A percentile compares a stretch with the other conserved stretches of the same genome.
Evolutionary conservation across 2,329 filamentous ascomycete genomes (phyloP).

Genomic region (Colletotrichum costaricense): DNA sequence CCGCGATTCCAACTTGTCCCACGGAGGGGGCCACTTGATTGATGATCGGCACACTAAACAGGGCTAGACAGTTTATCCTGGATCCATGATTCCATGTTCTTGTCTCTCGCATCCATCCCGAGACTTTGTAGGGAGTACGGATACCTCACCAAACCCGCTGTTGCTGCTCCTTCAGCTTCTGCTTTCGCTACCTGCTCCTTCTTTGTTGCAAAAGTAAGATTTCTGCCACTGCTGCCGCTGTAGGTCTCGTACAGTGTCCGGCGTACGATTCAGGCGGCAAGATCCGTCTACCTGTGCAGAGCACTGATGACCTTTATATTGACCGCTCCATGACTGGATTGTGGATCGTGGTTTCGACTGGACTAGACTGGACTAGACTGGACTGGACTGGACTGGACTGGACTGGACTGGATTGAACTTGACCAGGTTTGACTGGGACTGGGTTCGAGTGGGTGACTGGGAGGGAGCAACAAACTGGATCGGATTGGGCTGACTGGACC

Average conservation of each 20-base stretch:
- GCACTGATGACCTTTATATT: too few relatives aligned
- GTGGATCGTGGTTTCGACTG: neutral
- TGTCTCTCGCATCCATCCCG: neutral
- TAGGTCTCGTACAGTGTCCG: too few relatives aligned
- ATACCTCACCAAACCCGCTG: neutral
- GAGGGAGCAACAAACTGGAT: neutral
- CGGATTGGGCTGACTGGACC: neutral
- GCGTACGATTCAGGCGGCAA: neutral
- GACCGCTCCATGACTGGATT: neutral
- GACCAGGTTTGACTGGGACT: too few relatives aligned
- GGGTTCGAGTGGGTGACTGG: too few relatives aligned
- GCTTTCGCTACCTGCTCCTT: neutral
- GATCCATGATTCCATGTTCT: slow-evolving; percentile 19
- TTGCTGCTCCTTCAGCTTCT: neutral
- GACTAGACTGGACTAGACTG: neutral
- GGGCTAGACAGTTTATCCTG: slow-evolving; percentile 18
- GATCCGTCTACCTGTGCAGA: neutral
- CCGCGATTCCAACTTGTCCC: slow-evolving; percentile 5
- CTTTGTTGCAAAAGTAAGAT: too few relatives aligned
- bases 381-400: neutral
- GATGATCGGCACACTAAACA: slow-evolving; percentile 27
- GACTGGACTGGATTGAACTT: too few relatives aligned
- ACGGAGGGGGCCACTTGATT: slow-evolving; percentile 6
- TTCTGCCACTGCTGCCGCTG: too few relatives aligned
- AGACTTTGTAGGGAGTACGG: too few relatives aligned